These are phyloP conservation scores for Acidomyces sp. DNA, from an alignment of 495 filamentous ascomycete genomes.

Conservation along the genomic window DNA sequence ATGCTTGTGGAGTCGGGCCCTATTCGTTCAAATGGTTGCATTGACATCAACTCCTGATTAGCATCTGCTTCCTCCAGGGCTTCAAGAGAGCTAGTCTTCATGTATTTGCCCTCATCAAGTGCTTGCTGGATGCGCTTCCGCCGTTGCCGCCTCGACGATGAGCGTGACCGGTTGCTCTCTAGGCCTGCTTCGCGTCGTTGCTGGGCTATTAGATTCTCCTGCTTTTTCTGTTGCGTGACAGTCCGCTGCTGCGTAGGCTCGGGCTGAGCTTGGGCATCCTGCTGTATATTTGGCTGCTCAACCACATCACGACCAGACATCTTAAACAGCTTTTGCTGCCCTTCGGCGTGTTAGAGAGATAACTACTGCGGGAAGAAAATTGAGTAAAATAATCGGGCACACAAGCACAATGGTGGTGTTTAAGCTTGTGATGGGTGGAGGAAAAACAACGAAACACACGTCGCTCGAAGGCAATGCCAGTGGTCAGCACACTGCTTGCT, in stretches of 20 bases:
- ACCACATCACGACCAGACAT: neutral
- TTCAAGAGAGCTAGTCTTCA: constrained; percentile 30
- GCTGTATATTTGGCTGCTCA: constrained; percentile 8
- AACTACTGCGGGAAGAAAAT: neutral
- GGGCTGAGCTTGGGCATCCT: constrained; percentile 5
- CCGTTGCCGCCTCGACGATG: constrained; percentile 27
- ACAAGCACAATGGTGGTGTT: too few species aligned
- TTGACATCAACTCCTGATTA: constrained; percentile 26
- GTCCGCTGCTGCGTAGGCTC: constrained; percentile 24
- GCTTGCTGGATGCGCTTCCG: constrained; percentile 28
- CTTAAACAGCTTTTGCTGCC: too few species aligned
- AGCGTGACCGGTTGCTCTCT: constrained; percentile 28
- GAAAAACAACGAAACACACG: neutral
- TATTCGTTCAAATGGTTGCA: constrained; percentile 40
- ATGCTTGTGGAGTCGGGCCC: constrained; percentile 36
- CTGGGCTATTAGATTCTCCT: constrained; percentile 22
- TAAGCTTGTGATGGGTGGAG: too few species aligned
- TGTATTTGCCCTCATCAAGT: constrained; percentile 29
- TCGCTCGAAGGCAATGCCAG: neutral
- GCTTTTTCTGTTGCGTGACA: constrained; percentile 27
- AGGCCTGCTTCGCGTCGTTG: constrained; percentile 22
- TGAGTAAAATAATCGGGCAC: neutral
- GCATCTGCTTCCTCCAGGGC: constrained; percentile 35
- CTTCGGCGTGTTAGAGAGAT: too few species aligned
- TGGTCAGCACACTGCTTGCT: neutral